These are phyloP conservation scores for Rhodosporidiobolus sp. DNA, from an alignment of 768 basidiomycete genomes.

Conservation along the genomic window DNA sequence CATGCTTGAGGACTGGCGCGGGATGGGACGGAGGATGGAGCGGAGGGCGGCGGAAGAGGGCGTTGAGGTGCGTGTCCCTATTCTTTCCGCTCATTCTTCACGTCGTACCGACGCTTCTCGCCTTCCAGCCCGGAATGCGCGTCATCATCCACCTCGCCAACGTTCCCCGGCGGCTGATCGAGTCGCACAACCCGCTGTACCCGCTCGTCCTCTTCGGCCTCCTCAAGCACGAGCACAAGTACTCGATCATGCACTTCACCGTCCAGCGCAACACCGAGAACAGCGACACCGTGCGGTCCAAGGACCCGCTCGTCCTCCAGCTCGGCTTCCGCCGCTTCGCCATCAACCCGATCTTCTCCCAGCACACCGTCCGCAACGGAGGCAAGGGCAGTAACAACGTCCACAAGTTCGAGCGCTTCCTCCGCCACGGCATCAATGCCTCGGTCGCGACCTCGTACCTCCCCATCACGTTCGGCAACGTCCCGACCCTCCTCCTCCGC, in stretches of 20 bases:
- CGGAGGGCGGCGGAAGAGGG: conserved; percentile 66
- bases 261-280: conserved; percentile 96
- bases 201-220: conserved; percentile 74
- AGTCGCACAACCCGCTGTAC: conserved; percentile 45
- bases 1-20: conserved; percentile 90
- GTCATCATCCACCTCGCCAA: conserved; percentile 73
- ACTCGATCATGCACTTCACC: conserved; percentile 84
- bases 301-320: conserved; percentile 87
- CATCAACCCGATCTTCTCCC: conserved; percentile 86
- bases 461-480: conserved; percentile 73
- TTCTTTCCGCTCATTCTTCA: not conserved
- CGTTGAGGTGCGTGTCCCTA: conserved; percentile 61
- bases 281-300: conserved; percentile 78
- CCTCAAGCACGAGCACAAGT: conserved; percentile 93
- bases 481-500: conserved; percentile 42
- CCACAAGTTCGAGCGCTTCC: conserved; percentile 89
- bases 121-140: conserved; percentile 67
- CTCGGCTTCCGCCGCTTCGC: conserved; percentile 80
- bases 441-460: conserved; percentile 84
- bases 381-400: conserved; percentile 92
- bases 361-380: conserved; percentile 77
- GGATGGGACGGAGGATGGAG: conserved; percentile 67
- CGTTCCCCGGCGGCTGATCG: conserved; percentile 64
- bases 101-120: not conserved
- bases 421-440: conserved; percentile 66